Evolutionary conservation across 805 yeast genomes (phyloP), one percentile per base, ranked within the genome.

Genomic region (Barnettozyma californica): DNA sequence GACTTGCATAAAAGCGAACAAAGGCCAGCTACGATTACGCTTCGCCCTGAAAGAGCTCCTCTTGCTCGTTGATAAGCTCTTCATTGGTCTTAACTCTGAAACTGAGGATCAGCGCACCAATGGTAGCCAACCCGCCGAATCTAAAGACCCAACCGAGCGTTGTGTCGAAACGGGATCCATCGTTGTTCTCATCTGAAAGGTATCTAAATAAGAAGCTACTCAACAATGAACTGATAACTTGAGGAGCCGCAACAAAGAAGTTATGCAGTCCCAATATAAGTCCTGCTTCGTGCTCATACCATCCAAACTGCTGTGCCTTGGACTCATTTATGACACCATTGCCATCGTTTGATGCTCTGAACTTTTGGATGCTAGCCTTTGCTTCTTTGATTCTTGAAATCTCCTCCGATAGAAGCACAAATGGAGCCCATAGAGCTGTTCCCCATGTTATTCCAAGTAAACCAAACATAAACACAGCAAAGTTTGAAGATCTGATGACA

Each of bases 381-480:
- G 73, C 67, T 53, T 74, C 78, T 51, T 74, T 76, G 27, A 78
- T 74, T 46, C 81, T 63, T 27, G 80, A 68, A 16, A 77, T 68
- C 52, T 78, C 83, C 55, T 78, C 82, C 31, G 83, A 76, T 10
- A 81, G 78, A 35, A 81, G 57, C 1, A 80, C 80, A 61, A 80
- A 81, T 7, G 87, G 87, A 2, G 82, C 80, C 87, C 87, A 81
- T 16, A 79, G 68, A 0, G 84, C 81, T 50, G 70, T 70, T 1
- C 86, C 85, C 87, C 87, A 81, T 0, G 84, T 75, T 19, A 81
- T 65, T 3, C 87, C 87, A 40, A 80, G 59, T 14, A 80, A 55
- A 0, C 71, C 80, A 54, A 81, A 76, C 59, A 81, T 59, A 0
- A 66, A 53, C 9, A 79, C 72, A 0, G 82, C 84, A 11, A 60